Conservation (phyloP, 2,329 filamentous ascomycete genomes). For the Xylaria sp. region DNA sequence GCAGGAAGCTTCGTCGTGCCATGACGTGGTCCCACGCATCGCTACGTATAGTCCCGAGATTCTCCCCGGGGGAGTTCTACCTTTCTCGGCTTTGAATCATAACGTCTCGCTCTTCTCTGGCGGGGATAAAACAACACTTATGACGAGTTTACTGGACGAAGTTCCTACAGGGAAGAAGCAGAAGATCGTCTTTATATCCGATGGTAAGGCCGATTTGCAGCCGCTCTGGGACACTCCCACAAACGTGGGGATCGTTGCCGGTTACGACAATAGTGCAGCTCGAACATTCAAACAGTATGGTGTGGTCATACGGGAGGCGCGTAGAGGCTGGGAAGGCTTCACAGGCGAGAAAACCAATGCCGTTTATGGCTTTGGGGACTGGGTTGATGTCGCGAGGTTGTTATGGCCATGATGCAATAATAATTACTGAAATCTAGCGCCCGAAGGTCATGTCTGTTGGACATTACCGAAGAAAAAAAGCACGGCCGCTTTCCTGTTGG, state of each 20-base stretch:
- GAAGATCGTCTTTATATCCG: constrained; percentile 28
- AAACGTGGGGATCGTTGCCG: constrained; percentile 31
- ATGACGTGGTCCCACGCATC: constrained; percentile 18
- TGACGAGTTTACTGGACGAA: constrained; percentile 1
- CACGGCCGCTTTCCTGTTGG: not conserved
- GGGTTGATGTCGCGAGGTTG: constrained; percentile 17
- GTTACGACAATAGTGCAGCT: constrained; percentile 21
- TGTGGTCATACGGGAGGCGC: constrained; percentile 14
- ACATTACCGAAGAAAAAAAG: not conserved
- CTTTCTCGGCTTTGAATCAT: constrained; percentile 17
- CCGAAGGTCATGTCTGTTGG: not conserved
- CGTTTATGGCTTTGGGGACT: constrained; percentile 31
- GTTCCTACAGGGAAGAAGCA: constrained; percentile 4
- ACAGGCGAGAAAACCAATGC: constrained; percentile 21
- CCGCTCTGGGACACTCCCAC: constrained; percentile 28
- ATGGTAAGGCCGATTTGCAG: constrained; percentile 26
- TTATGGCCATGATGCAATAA: constrained; percentile 24
- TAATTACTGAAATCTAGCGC: not conserved
- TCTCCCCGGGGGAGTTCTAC: constrained; percentile 19
- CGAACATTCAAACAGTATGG: constrained; percentile 22
- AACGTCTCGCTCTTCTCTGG: constrained; percentile 24
- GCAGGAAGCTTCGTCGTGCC: constrained; percentile 19
- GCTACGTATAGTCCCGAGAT: constrained; percentile 28
- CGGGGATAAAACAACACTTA: constrained; percentile 25
- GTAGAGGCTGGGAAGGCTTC: constrained; percentile 28